Percentiles rank a stretch among this genome's conserved stretches.
Evolutionary conservation across 345 rosid species (phyloP).

Genomic region (Gossypium rotundifolium): DNA sequence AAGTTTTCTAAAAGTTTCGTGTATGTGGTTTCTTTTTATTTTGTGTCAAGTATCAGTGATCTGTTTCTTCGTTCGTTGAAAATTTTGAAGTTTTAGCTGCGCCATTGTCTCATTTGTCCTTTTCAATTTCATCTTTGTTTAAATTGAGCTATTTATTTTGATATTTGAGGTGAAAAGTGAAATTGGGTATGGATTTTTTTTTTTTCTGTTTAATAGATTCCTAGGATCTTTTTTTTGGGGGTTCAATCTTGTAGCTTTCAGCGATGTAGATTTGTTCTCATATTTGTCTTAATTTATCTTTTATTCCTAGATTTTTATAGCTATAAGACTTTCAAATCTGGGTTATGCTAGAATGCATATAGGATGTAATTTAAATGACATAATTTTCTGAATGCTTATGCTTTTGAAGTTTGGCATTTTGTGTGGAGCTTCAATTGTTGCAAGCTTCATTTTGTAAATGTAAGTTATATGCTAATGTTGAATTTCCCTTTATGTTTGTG

Average conservation of each 20-base stretch:
- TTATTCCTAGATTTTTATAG: background rate
- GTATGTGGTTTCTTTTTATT: conserved; percentile 10
- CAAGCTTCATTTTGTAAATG: conserved; percentile 9
- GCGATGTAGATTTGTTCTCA: conserved; percentile 13
- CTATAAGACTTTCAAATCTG: background rate
- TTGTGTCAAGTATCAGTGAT: background rate
- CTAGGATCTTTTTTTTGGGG: background rate
- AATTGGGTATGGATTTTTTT: conserved; percentile 13
- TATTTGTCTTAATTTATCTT: background rate
- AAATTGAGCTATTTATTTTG: background rate
- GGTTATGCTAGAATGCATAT: background rate
- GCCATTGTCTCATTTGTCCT: background rate
- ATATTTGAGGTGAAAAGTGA: conserved; percentile 3
- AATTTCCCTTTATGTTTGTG: conserved; percentile 8
- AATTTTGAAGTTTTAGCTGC: conserved; percentile 15
- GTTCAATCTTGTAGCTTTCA: conserved; percentile 1
- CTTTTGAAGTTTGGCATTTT: background rate
- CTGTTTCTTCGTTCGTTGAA: background rate
- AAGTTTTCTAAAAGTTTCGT: background rate
- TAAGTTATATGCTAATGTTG: conserved; percentile 5
- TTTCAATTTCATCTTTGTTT: background rate
- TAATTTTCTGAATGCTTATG: conserved; percentile 9
- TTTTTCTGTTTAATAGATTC: background rate
- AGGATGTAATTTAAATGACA: conserved; percentile 12
- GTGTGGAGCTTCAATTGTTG: background rate